Percentiles rank a stretch among this genome's conserved stretches.
These are phyloP conservation scores for Xylariaceae sp. DNA, from an alignment of 2,329 filamentous ascomycete genomes.

Conservation along the genomic window DNA sequence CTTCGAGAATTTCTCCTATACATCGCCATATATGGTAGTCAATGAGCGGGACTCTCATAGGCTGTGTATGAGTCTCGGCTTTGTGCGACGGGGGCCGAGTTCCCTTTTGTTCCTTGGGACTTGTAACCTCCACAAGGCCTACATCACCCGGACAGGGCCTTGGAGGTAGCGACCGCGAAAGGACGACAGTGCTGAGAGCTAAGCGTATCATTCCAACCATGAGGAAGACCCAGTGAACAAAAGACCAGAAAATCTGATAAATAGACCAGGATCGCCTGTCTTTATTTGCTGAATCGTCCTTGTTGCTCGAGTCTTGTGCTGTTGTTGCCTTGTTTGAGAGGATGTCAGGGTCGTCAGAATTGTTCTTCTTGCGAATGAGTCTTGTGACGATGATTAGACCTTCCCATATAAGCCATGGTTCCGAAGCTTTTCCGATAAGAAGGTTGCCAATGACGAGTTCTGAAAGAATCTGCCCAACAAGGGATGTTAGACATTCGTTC, in stretches of 20 bases:
- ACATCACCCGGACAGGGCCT: constrained; percentile 44
- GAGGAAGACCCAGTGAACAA: constrained; percentile 62
- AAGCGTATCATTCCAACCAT: constrained; percentile 70
- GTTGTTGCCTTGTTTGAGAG: constrained; percentile 11
- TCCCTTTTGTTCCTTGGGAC: constrained; percentile 37
- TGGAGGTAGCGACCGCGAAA: constrained; percentile 71
- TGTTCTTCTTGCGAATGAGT: constrained; percentile 42
- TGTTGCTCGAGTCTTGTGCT: constrained; percentile 9
- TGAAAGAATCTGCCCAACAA: constrained; percentile 87
- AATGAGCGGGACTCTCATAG: constrained; percentile 68
- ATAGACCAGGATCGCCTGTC: constrained; percentile 47
- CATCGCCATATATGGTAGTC: constrained; percentile 81
- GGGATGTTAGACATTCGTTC: constrained; percentile 81
- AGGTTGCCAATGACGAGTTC: constrained; percentile 88
- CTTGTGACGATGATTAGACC: constrained; percentile 74
- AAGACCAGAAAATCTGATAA: constrained; percentile 60
- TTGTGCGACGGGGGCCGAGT: constrained; percentile 29
- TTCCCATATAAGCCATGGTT: constrained; percentile 91
- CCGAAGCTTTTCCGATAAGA: constrained; percentile 78
- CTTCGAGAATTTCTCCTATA: constrained; percentile 73
- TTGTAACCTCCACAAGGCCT: constrained; percentile 36
- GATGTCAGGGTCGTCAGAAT: constrained; percentile 23
- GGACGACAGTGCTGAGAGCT: constrained; percentile 67
- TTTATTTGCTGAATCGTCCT: constrained; percentile 13
- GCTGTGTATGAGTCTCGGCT: constrained; percentile 21